Conservation (phyloP, 768 basidiomycete genomes). For the Pholiota microspora region DNA sequence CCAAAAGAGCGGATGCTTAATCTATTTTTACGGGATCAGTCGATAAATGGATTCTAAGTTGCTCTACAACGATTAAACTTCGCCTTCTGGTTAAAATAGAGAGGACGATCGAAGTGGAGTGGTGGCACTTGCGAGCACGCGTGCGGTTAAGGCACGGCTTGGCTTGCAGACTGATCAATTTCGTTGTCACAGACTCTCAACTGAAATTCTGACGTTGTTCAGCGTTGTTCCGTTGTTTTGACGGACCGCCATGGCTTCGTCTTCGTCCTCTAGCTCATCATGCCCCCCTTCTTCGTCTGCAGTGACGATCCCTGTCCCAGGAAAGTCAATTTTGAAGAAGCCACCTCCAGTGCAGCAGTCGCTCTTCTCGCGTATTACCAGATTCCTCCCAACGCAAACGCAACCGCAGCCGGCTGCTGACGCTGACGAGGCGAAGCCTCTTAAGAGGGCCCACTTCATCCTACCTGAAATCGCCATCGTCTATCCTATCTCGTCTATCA, state of each 20-base stretch:
- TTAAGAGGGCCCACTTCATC: slow-evolving; percentile 91
- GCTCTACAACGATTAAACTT: too few relatives aligned
- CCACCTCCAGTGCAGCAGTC: slow-evolving; percentile 68
- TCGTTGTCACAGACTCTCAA: too few relatives aligned
- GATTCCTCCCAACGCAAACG: slow-evolving; percentile 64
- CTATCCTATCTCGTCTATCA: slow-evolving; percentile 85
- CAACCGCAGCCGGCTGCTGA: slow-evolving; percentile 26
- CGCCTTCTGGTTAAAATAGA: too few relatives aligned
- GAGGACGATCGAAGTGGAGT: not conserved
- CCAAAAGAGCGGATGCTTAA: too few relatives aligned
- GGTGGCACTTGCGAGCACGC: not conserved
- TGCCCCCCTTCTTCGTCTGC: slow-evolving; percentile 76
- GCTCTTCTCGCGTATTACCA: slow-evolving; percentile 71
- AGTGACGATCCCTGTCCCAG: slow-evolving; percentile 75
- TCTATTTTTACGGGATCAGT: not conserved
- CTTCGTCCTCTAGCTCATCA: slow-evolving; percentile 44
- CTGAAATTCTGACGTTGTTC: not conserved
- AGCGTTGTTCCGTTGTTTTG: not conserved
- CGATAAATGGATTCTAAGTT: not conserved
- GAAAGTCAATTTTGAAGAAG: slow-evolving; percentile 79
- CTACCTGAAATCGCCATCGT: slow-evolving; percentile 82
- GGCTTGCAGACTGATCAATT: not conserved
- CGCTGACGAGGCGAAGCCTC: slow-evolving; percentile 52
- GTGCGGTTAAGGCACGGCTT: not conserved
- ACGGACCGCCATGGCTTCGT: slow-evolving; percentile 24